Base-by-base conservation (phyloP, 2,329 filamentous ascomycete genomes). In the Alternaria sp. region DNA sequence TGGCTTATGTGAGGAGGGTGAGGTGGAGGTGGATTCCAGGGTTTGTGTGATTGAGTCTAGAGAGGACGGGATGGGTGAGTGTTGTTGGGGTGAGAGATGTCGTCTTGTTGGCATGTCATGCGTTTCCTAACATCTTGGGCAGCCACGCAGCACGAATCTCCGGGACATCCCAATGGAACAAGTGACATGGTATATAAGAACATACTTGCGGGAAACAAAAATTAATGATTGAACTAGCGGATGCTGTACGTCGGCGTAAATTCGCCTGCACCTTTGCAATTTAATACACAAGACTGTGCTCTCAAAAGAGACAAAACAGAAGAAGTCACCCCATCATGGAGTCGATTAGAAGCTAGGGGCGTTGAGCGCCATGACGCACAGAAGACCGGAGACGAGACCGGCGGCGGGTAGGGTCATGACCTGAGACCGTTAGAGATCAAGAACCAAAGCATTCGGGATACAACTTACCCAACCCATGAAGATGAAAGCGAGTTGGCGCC, bases 311-410 rank as follows among this genome's bases (percentile, higher is more conserved):
- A 23, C 30, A 3, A 36, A 32, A 8, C 26, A n/a, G n/a, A 40
- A 40, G n/a, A 30, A 21, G 12, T n/a, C 7, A 4, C 19, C 5
- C 5, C 17, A 23, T n/a, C 19, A 23, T 6, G 1, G 19, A 36
- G 17, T 8, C 21, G 28, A 36, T 40, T 66, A 73, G 49, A 76
- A 78, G 51, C 81, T 78, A 54, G 81, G 81, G 6, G 81, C 72
- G 66, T 83, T 83, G 54, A 83, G 61, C 6, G 81, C 80, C 76
- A 83, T 80, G 25, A 78, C 63, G 58, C 80, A 81, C 2, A 83
- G 40, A 28, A 82, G 50, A 1, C 82, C 82, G 13, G 79, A 67
- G 13, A 82, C 69, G 47, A 82, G 67, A 44, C 80, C 82, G 3
- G 82, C 80, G 47, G 66, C 68, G n/a, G 82, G 82, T 26, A 83